phyloP scores from a whole-genome alignment of 768 basidiomycete species.

The Boletus fagicola region DNA sequence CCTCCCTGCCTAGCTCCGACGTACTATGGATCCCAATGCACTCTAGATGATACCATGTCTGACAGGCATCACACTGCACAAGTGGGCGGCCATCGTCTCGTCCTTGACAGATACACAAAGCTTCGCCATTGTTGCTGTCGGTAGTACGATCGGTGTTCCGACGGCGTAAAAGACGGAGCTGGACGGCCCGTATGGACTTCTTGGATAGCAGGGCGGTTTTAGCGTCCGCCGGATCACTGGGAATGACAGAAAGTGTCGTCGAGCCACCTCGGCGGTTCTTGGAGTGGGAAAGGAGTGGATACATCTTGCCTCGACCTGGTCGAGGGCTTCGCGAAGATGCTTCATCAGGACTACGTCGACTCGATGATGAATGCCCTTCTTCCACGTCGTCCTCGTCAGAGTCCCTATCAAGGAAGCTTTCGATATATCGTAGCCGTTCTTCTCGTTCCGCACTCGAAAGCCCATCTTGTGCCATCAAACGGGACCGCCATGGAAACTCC shows the following conservation, averaged over 20 bases:
- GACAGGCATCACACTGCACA: slow-evolving; percentile 80
- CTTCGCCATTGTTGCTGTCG: slow-evolving; percentile 47
- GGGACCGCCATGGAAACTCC: slow-evolving; percentile 75
- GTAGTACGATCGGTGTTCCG: slow-evolving; percentile 36
- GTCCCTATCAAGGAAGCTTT: slow-evolving; percentile 69
- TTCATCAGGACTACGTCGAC: slow-evolving; percentile 12
- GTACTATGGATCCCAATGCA: slow-evolving; percentile 72
- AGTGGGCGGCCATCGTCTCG: slow-evolving; percentile 69
- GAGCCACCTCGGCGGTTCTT: slow-evolving; percentile 18
- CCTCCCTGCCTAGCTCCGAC: slow-evolving; percentile 66
- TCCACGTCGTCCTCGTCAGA: slow-evolving; percentile 52
- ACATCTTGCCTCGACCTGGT: slow-evolving; percentile 58
- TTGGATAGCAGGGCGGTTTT: slow-evolving; percentile 71
- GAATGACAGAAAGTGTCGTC: slow-evolving; percentile 37
- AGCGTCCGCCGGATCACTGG: slow-evolving; percentile 75
- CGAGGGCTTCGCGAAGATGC: slow-evolving; percentile 20
- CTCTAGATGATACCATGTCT: slow-evolving; percentile 77
- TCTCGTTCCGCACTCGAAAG: slow-evolving; percentile 52
- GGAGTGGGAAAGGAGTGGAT: slow-evolving; percentile 48
- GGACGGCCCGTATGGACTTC: slow-evolving; percentile 61
- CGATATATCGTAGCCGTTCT: slow-evolving; percentile 64
- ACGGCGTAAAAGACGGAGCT: slow-evolving; percentile 45
- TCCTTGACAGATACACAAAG: slow-evolving; percentile 65
- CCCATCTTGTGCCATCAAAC: slow-evolving; percentile 54
- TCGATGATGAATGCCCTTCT: slow-evolving; percentile 17